These are phyloP conservation scores for Xylariaceae sp. DNA, from an alignment of 2,329 filamentous ascomycete genomes.

Conservation along the genomic window DNA sequence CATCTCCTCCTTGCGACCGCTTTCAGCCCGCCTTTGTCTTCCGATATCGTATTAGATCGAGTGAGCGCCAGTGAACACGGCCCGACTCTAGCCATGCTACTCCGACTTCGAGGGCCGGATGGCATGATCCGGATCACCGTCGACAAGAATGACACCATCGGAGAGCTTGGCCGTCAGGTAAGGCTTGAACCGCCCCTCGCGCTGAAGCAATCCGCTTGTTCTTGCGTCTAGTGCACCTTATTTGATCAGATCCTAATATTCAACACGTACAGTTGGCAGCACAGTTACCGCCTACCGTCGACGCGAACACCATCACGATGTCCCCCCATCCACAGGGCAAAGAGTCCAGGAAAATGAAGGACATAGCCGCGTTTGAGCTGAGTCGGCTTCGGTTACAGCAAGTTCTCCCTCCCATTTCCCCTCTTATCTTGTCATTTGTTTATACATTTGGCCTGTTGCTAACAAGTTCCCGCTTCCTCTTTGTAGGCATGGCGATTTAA, in stretches of 20 bases:
- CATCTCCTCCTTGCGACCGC: background rate
- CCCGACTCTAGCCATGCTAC: conserved; percentile 56
- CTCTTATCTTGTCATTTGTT: background rate
- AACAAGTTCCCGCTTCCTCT: conserved; percentile 11
- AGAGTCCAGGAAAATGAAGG: conserved; percentile 52
- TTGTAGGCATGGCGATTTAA: conserved; percentile 76
- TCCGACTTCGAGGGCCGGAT: conserved; percentile 84
- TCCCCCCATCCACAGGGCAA: conserved; percentile 56
- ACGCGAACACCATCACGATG: conserved; percentile 53
- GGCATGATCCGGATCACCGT: conserved; percentile 85
- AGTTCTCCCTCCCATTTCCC: background rate
- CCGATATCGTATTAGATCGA: background rate
- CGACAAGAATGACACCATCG: conserved; percentile 68
- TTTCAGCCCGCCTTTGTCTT: background rate
- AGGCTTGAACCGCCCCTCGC: conserved; percentile 3
- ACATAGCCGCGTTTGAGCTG: conserved; percentile 52
- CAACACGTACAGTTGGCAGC: conserved; percentile 45
- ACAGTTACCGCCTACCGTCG: conserved; percentile 56
- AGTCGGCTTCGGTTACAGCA: conserved; percentile 57
- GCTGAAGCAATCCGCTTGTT: too few species aligned
- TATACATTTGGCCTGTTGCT: conserved; percentile 12
- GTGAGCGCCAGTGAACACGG: conserved; percentile 1
- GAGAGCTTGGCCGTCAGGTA: conserved; percentile 51
- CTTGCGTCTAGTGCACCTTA: background rate
- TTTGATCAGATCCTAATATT: background rate